Evolutionary conservation across 371 early-diverging fungal genomes (phyloP), one percentile per base, ranked within the genome.

Genomic region (Blyttiomyces sp.): DNA sequence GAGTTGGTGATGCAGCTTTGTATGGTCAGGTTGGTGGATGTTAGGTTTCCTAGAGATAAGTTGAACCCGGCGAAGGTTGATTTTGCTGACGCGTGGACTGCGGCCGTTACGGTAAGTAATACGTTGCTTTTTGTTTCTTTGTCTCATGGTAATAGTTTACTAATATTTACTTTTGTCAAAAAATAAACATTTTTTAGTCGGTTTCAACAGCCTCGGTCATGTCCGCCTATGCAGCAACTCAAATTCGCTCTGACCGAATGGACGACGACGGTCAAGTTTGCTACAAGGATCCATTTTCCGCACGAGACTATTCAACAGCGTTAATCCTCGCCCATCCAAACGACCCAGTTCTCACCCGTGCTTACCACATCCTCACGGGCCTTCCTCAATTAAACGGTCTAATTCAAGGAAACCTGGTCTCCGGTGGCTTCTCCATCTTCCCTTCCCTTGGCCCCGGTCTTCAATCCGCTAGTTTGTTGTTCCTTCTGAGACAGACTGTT

Each of bases 51-150:
- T 2, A 4, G n/a, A 11, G 44, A 60, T 34, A n/a, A 26, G 13
- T 13, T 52, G 3, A 43, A 31, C 28, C 39, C 39, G 39, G 53
- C 45, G n/a, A 6, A 21, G n/a, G 9, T 21, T 2, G 60, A 60
- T 43, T 60, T 60, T 34, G 39, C 50, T 23, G 60, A 60, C 32
- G 60, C 60, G 4, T 60, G 60, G 60, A 52, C 60, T 17, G 16
- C 60, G 2, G 26, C 45, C n/a, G 32, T 60, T 24, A 35, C 32
- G 30, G 19, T 30, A 9, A 32, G n/a, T n/a, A n/a, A n/a, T n/a
- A n/a, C n/a, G n/a, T n/a, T n/a, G n/a, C n/a, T n/a, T n/a, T n/a
- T n/a, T n/a, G n/a, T n/a, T n/a, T n/a, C n/a, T n/a, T n/a, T n/a
- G n/a, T n/a, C n/a, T n/a, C n/a, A n/a, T n/a, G n/a, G n/a, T n/a